These are phyloP conservation scores for Clarkia xantiana DNA, from an alignment of 345 rosid species.

Conservation along the genomic window DNA sequence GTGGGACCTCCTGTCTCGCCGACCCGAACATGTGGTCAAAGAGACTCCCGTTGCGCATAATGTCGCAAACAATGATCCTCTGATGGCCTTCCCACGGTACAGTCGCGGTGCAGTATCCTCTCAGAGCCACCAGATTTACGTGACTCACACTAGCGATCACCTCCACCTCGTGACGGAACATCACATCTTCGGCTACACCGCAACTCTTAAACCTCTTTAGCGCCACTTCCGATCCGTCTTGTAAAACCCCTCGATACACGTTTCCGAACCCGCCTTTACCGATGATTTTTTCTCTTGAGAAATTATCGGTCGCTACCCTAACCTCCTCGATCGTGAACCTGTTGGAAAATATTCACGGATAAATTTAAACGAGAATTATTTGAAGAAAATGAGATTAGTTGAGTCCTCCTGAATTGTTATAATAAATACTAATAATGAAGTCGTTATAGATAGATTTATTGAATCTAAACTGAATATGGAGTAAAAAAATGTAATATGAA, in stretches of 20 bases:
- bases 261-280: slow-evolving; percentile 89
- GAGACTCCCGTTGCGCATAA: slow-evolving; percentile 66
- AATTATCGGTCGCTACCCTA: slow-evolving; percentile 56
- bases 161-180: slow-evolving; percentile 68
- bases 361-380: slow-evolving; percentile 34
- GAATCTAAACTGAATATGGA: too few relatives aligned
- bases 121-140: slow-evolving; percentile 65
- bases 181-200: slow-evolving; percentile 56
- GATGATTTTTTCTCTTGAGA: slow-evolving; percentile 51
- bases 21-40: slow-evolving; percentile 69
- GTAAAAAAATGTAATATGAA: too few relatives aligned
- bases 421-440: too few relatives aligned
- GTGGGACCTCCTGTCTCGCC: slow-evolving; percentile 24
- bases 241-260: slow-evolving; percentile 54
- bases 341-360: slow-evolving; percentile 49
- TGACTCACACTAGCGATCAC: slow-evolving; percentile 84
- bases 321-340: slow-evolving; percentile 66
- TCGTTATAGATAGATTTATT: too few relatives aligned
- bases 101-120: slow-evolving; percentile 80
- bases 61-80: slow-evolving; percentile 83
- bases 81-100: slow-evolving; percentile 76
- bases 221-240: slow-evolving; percentile 66
- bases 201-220: slow-evolving; percentile 86
- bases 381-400: too few relatives aligned
- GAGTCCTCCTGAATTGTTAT: too few relatives aligned